Evolutionary conservation across 805 yeast species (phyloP).

Genomic region (Wickerhamomyces alni): DNA sequence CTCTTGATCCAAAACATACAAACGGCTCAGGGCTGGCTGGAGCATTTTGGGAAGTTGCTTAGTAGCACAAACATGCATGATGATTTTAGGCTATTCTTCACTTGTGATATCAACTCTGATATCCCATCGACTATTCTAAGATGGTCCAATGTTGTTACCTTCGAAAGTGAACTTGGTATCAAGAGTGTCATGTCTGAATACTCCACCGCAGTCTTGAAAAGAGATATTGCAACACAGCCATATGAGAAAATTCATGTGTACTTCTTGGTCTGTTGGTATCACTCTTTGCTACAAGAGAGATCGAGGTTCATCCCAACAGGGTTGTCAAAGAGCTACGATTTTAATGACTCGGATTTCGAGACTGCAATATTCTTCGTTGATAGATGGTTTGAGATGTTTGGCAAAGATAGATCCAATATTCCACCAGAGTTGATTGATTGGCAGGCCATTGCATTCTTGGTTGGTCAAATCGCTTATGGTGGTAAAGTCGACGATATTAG

Average conservation of each 20-base stretch:
- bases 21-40: conserved; percentile 61
- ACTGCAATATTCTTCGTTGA: conserved; percentile 41
- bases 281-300: conserved; percentile 55
- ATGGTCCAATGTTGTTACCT: conserved; percentile 46
- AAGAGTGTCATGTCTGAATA: conserved; percentile 34
- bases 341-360: conserved; percentile 66
- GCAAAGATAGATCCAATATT: conserved; percentile 27
- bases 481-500: conserved; percentile 42
- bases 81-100: conserved; percentile 55
- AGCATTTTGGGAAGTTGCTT: conserved; percentile 42
- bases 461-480: conserved; percentile 59
- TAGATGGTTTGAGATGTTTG: conserved; percentile 30
- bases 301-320: conserved; percentile 58
- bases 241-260: conserved; percentile 41
- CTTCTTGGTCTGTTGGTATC: conserved; percentile 65
- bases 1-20: conserved; percentile 77
- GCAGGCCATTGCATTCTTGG: conserved; percentile 40
- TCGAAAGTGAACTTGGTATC: conserved; percentile 61
- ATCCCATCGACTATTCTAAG: conserved; percentile 54
- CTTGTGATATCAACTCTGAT: conserved; percentile 44
- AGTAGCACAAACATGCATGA: conserved; percentile 24
- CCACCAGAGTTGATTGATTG: conserved; percentile 48
- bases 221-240: conserved; percentile 22
- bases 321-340: conserved; percentile 55
- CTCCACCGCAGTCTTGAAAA: conserved; percentile 15